Conservation (phyloP, 768 basidiomycete species). For the Clathrus columnatus region DNA sequence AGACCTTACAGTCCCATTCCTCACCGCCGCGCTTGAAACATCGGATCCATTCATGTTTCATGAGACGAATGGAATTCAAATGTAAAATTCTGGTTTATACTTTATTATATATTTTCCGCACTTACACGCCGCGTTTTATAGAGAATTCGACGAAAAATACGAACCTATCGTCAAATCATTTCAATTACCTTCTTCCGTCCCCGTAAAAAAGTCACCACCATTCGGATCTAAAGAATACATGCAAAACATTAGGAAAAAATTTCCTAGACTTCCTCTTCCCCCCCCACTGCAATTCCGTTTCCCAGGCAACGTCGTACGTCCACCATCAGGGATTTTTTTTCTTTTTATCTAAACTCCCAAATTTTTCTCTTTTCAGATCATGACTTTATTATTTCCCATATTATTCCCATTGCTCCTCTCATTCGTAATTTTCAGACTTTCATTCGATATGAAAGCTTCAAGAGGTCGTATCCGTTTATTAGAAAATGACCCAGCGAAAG, state of each 20-base stretch:
- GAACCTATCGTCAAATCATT: conserved; percentile 48
- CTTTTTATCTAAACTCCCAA: background rate
- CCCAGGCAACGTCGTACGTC: conserved; percentile 62
- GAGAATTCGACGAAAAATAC: conserved; percentile 51
- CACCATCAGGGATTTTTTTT: background rate
- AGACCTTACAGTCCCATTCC: conserved; percentile 75
- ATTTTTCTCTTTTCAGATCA: conserved; percentile 27
- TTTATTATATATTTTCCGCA: background rate
- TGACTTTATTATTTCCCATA: conserved; percentile 52
- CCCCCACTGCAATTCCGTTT: conserved; percentile 51
- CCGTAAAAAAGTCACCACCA: conserved; percentile 22
- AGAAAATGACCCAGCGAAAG: conserved; percentile 43
- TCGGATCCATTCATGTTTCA: conserved; percentile 57
- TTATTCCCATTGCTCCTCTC: conserved; percentile 53
- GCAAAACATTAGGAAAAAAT: conserved; percentile 20
- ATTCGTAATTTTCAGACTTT: conserved; percentile 46
- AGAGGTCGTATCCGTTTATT: conserved; percentile 55
- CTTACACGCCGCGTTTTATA: conserved; percentile 20
- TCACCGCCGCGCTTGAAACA: conserved; percentile 64
- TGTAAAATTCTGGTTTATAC: conserved; percentile 35
- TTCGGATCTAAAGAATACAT: conserved; percentile 40
- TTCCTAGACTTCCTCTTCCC: conserved; percentile 38
- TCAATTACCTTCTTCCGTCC: conserved; percentile 31
- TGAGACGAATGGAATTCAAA: conserved; percentile 46
- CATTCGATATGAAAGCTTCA: conserved; percentile 50